phyloP scores from a whole-genome alignment of 1,284 basidiomycete species.

The Ustilago sp. region DNA sequence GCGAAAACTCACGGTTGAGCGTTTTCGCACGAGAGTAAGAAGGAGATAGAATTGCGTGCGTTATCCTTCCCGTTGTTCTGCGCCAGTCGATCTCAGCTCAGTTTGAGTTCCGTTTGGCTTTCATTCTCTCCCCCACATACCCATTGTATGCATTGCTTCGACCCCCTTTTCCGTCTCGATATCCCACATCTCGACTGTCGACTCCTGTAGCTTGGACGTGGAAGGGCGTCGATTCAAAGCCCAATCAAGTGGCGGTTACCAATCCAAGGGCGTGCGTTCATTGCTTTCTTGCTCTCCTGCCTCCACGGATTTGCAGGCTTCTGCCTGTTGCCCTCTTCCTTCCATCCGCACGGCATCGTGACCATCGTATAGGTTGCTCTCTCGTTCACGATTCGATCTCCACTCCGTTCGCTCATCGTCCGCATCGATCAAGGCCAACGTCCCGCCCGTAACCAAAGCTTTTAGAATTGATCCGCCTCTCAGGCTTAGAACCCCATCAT shows the following conservation, averaged over 20 bases:
- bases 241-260: background rate
- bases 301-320: background rate
- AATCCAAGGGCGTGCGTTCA: background rate
- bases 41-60: background rate
- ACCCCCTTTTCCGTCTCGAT: too few relatives aligned
- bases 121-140: background rate
- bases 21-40: too few relatives aligned
- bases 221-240: background rate
- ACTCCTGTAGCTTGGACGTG: too few relatives aligned
- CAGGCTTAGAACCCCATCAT: conserved; percentile 12
- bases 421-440: too few relatives aligned
- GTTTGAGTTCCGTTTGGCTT: too few relatives aligned
- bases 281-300: background rate
- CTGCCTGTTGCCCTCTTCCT: too few relatives aligned
- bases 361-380: background rate
- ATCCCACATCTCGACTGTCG: too few relatives aligned
- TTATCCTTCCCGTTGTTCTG: background rate
- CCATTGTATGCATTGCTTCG: background rate
- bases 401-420: too few relatives aligned
- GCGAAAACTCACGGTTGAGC: too few relatives aligned
- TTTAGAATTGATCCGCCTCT: background rate
- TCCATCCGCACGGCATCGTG: background rate
- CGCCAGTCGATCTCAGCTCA: too few relatives aligned
- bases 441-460: too few relatives aligned
- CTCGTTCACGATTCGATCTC: background rate